Conservation (phyloP, 495 filamentous ascomycete genomes). For the Tuber borchii region DNA sequence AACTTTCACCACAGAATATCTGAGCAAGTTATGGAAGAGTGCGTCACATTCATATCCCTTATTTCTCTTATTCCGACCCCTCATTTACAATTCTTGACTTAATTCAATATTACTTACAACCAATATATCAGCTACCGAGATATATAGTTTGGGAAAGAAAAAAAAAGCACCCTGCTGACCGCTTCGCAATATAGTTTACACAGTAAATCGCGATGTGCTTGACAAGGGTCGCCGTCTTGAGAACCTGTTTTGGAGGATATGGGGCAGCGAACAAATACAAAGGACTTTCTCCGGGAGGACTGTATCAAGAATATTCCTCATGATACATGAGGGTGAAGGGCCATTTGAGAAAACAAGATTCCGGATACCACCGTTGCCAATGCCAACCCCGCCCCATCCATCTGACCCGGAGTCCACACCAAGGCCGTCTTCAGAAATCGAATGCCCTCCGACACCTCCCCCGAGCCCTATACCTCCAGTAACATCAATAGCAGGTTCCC, state of each 20-base stretch:
- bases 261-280: constrained; percentile 34
- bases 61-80: constrained; percentile 3
- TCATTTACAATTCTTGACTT: constrained; percentile 13
- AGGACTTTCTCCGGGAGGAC: constrained; percentile 34
- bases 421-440: constrained; percentile 31
- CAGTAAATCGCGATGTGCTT: constrained; percentile 39
- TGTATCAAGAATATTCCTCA: constrained; percentile 40
- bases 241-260: constrained; percentile 42
- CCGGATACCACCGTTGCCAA: constrained; percentile 26
- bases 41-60: constrained; percentile 25
- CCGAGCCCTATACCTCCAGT: constrained; percentile 39
- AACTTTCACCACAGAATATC: constrained; percentile 39
- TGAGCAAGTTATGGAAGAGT: constrained; percentile 42
- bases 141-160: constrained; percentile 10
- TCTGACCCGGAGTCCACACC: constrained; percentile 21
- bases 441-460: constrained; percentile 40
- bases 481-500: constrained; percentile 23
- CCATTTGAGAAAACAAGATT: constrained; percentile 26
- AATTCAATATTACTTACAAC: constrained; percentile 38
- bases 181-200: constrained; percentile 37
- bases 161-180: constrained; percentile 35
- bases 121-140: constrained; percentile 35
- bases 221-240: constrained; percentile 40
- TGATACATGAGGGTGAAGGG: constrained; percentile 34
- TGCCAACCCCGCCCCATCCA: constrained; percentile 26